Evolutionary conservation across 768 basidiomycete genomes (phyloP).

Genomic region (Lactarius quietus): DNA sequence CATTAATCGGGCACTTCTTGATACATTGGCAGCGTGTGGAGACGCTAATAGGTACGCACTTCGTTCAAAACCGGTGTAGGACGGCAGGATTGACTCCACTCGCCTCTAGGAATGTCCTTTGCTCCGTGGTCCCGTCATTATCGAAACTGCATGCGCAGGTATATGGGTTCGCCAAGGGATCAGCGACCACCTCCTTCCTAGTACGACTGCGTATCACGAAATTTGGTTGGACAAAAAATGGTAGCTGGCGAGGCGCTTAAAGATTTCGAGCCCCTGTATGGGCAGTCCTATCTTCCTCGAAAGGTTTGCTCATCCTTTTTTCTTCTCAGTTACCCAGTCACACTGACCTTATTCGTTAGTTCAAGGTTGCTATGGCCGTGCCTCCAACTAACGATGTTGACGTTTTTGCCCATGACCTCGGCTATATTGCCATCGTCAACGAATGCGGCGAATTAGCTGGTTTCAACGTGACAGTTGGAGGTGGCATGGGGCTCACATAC

Average conservation of each 20-base stretch:
- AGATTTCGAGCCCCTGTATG: conserved; percentile 96
- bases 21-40: conserved; percentile 97
- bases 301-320: conserved; percentile 50
- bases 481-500: conserved; percentile 99
- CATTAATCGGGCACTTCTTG: conserved; percentile 86
- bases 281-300: conserved; percentile 93
- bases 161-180: conserved; percentile 79
- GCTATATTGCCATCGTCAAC: conserved; percentile 91
- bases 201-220: conserved; percentile 93
- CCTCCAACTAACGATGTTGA: conserved; percentile 97
- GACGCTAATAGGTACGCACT: conserved; percentile 83
- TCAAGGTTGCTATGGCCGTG: conserved; percentile 95
- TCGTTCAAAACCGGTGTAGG: background rate
- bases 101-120: conserved; percentile 73
- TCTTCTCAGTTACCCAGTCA: conserved; percentile 7
- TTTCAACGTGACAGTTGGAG: conserved; percentile 92
- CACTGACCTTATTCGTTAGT: conserved; percentile 44
- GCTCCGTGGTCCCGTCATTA: conserved; percentile 84
- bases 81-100: conserved; percentile 10
- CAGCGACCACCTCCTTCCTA: conserved; percentile 83
- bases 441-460: conserved; percentile 74
- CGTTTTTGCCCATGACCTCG: conserved; percentile 92
- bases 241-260: conserved; percentile 94
- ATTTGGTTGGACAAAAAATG: conserved; percentile 99
- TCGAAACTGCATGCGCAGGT: conserved; percentile 85